Base-by-base conservation (phyloP, 257 asterid species). In the Marsdenia floribunda region DNA sequence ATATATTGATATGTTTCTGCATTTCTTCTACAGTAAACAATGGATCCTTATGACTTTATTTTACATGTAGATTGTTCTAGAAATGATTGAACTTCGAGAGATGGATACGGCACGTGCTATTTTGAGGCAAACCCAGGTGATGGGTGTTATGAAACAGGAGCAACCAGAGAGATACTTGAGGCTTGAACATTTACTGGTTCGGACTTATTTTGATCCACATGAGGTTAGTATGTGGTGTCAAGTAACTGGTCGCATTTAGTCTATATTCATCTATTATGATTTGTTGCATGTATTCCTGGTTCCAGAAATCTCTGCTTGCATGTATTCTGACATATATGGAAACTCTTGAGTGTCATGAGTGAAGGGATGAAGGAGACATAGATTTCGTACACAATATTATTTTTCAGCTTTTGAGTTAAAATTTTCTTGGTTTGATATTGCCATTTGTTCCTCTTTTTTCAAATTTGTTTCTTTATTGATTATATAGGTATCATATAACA, bases 51-150 rank as follows among this genome's bases (percentile, higher is more conserved):
- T 60, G 6, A 40, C 18, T 52, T 81, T 59, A 61, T 61, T 18
- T 60, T 75, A 6, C 37, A 9, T 40, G 47, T 79, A 94, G 98
- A 94, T 94, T 86, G 99, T 94, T 74, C 75, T 94, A 63, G 98
- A 94, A 86, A 94, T 94, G 99, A 94, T 94, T 84, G 99, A 94
- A 86, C 96, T 94, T 76, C 91, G 98, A 78, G 99, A 94, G 90
- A 88, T 89, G 84, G 99, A 94, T 76, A 94, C 97, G 14, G 97
- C 98, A 37, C 96, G 98, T 65, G 93, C 98, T 77, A 90, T 94
- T 82, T 80, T 94, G 79, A 89, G 98, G 82, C 97, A 94, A 80
- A 94, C 98, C 75, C 97, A 92, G 79, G 98, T 88, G 72, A 94
- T 94, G 97, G 98, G 98, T 71, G 96, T 91, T 81, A 89, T 94